Percentiles rank a stretch among this genome's conserved stretches.
These are phyloP conservation scores for Monascus purpureus DNA, from an alignment of 495 filamentous ascomycete species.

Conservation along the genomic window DNA sequence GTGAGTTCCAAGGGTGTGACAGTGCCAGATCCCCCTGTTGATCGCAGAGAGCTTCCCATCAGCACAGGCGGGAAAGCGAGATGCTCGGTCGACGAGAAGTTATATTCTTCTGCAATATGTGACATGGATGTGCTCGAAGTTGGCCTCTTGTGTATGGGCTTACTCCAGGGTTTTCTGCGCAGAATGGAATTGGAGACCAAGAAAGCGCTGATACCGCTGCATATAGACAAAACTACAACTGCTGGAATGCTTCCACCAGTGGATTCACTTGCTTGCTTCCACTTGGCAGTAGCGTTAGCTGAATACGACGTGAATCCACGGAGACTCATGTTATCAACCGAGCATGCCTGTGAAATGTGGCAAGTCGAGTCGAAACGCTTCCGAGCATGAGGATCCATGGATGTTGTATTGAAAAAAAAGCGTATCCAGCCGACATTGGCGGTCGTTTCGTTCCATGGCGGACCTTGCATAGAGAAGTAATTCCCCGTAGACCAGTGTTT, in stretches of 20 bases:
- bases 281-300: not conserved
- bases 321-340: not conserved
- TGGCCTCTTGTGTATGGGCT: no score
- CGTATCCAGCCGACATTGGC: conserved; percentile 24
- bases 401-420: conserved; percentile 28
- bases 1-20: no score
- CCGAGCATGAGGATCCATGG: conserved; percentile 6
- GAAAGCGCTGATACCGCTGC: not conserved
- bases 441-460: conserved; percentile 11
- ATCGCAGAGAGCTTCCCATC: no score
- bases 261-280: not conserved
- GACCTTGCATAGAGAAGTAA: conserved; percentile 17
- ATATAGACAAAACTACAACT: not conserved
- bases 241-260: not conserved
- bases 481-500: conserved; percentile 28
- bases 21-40: no score
- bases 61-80: no score
- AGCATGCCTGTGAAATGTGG: not conserved
- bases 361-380: not conserved
- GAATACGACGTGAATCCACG: not conserved
- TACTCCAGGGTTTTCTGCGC: no score
- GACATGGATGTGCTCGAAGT: no score
- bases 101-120: no score
- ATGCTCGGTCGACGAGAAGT: no score
- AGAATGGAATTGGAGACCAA: no score